Base-by-base conservation (phyloP, 1,284 basidiomycete genomes). In the Polyporus tsugae region DNA sequence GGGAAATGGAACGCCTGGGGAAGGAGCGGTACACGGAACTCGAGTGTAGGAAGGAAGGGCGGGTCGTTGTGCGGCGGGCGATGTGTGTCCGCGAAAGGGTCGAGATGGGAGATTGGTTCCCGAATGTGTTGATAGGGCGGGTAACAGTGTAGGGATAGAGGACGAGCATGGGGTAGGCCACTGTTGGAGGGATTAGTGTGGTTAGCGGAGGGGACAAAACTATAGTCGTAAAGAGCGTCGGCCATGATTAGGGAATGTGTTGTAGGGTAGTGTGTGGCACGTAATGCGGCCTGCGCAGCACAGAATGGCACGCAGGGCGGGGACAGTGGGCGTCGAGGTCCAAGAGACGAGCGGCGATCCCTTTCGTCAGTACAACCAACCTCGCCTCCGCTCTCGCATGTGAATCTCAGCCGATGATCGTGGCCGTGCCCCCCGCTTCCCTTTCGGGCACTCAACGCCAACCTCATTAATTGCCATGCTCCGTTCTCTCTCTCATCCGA, bases 371-470 rank as follows among this genome's bases (percentile, higher is more conserved):
- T 17, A 39, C 42, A 49, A 25, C 53, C 66, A 60, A 71, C 65
- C 63, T 64, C 55, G 65, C 61, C 25, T 69, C 67, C 65, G 49
- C 35, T 2, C 25, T 2, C 4, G 35, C 66, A 65, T 61, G 73
- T 70, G 64, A 64, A 36, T 39, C 11, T 4, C 9, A 73, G 42
- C 72, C 75, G 72, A 66, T 42, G 72, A 66, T 42, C 74, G 66
- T 64, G 29, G 38, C 36, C 58, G n/a, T 19, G 22, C 7, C 22
- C 52, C 22, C 29, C 53, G 53, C 25, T 58, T 58, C 55, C 55
- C 33, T 39, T 69, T 73, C 57, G 63, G 73, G 75, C 64, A 75
- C 70, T 73, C 75, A 69, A 71, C 74, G 72, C 70, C 71, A 49
- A 63, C 69, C 53, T 65, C 68, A 67, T 38, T 36, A n/a, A 11